These are phyloP conservation scores for Fragaria vesca DNA, from an alignment of 306 rosid species.

Conservation along the genomic window DNA sequence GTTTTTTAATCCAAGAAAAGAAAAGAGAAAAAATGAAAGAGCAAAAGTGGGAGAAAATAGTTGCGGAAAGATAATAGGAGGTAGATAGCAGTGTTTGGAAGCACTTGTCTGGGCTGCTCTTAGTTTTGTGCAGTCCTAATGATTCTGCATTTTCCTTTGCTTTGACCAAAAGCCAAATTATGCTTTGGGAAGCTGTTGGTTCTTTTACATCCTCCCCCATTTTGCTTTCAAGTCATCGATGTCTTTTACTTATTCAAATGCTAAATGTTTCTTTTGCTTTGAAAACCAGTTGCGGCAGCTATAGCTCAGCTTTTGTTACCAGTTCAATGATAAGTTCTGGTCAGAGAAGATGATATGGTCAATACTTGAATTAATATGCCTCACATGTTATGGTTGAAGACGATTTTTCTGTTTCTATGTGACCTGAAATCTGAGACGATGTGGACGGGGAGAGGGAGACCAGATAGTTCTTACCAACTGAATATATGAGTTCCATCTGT, in stretches of 20 bases:
- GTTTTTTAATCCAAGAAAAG: conserved; percentile 12
- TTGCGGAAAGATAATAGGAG: neutral
- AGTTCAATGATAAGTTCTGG: neutral
- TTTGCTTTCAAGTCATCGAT: neutral
- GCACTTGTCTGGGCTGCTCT: conserved; percentile 6
- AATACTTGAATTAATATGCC: neutral
- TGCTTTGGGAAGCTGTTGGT: conserved; percentile 2
- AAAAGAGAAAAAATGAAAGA: neutral
- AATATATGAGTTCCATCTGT: neutral
- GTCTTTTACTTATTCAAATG: conserved; percentile 6
- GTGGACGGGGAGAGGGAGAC: neutral
- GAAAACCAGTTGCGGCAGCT: neutral
- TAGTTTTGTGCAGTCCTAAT: conserved; percentile 15
- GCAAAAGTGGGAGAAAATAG: neutral
- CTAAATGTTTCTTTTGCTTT: neutral
- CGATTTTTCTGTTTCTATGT: neutral
- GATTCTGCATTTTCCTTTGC: conserved; percentile 6
- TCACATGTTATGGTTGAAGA: neutral
- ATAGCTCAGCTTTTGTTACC: neutral
- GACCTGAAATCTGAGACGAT: neutral
- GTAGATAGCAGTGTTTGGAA: neutral
- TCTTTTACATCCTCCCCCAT: conserved; percentile 7
- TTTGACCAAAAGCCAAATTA: conserved; percentile 19
- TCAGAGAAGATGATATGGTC: neutral
- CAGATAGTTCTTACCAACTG: neutral